phyloP scores from a whole-genome alignment of 805 yeast genomes.

The Jamesozyma jinghongensis region DNA sequence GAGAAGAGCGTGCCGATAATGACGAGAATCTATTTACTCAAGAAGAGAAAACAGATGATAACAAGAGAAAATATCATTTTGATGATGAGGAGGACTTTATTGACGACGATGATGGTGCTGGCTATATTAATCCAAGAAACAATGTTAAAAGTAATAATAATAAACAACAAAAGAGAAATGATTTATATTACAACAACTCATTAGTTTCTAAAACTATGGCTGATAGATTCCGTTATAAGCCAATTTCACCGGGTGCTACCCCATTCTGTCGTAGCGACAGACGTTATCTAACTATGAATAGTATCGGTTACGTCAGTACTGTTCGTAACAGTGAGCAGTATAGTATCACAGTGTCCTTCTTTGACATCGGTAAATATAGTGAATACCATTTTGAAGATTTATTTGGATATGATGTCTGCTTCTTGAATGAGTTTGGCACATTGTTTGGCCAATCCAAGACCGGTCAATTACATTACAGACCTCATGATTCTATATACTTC shows the following conservation, averaged over 20 bases:
- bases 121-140: slow-evolving; percentile 25
- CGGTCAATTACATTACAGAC: slow-evolving; percentile 52
- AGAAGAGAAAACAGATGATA: slow-evolving; percentile 17
- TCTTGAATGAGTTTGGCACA: slow-evolving; percentile 57
- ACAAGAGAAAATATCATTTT: slow-evolving; percentile 24
- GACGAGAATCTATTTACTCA: slow-evolving; percentile 20
- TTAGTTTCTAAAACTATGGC: slow-evolving; percentile 2
- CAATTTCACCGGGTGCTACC: slow-evolving; percentile 82
- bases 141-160: slow-evolving; percentile 1
- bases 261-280: slow-evolving; percentile 62
- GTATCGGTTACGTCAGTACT: slow-evolving; percentile 74
- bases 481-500: slow-evolving; percentile 54
- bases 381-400: slow-evolving; percentile 83
- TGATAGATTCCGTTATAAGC: slow-evolving; percentile 35
- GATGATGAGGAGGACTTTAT: slow-evolving; percentile 38
- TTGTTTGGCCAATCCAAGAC: slow-evolving; percentile 45
- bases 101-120: slow-evolving; percentile 57
- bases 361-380: slow-evolving; percentile 63
- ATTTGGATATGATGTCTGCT: slow-evolving; percentile 62
- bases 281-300: slow-evolving; percentile 72
- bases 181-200: not conserved
- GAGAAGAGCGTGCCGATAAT: slow-evolving; percentile 9
- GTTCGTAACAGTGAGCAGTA: slow-evolving; percentile 51
- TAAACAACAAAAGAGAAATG: not conserved
- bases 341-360: slow-evolving; percentile 79